Evolutionary conservation across 257 asterid genomes (phyloP).

Genomic region (Asclepias syriaca): DNA sequence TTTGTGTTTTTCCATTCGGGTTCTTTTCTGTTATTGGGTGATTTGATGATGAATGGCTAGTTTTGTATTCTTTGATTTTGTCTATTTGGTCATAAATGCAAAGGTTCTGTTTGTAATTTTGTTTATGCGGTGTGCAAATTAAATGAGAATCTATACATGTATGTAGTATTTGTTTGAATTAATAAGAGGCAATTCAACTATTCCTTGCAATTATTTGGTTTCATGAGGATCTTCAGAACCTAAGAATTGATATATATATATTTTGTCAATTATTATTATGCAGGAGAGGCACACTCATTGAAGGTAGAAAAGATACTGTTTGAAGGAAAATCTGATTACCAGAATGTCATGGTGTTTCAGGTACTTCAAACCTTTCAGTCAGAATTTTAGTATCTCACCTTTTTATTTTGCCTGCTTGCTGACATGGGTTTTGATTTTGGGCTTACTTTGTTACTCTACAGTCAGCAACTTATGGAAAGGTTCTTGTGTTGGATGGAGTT

Average conservation of each 20-base stretch:
- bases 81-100: not conserved
- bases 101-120: not conserved
- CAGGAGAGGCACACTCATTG: constrained; percentile 98
- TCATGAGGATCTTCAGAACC: not conserved
- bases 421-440: constrained; percentile 14
- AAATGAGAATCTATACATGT: not conserved
- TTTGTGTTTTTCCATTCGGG: not conserved
- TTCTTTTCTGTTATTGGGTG: not conserved
- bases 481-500: constrained; percentile 95
- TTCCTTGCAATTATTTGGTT: not conserved
- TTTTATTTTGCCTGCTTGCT: constrained; percentile 1
- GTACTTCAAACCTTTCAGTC: constrained; percentile 26
- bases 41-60: not conserved
- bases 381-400: not conserved
- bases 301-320: constrained; percentile 83
- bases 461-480: constrained; percentile 94
- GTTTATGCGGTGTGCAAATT: not conserved
- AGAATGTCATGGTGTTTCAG: constrained; percentile 91
- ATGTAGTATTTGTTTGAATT: not conserved
- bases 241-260: not conserved
- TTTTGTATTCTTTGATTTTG: not conserved
- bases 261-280: constrained; percentile 11
- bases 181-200: not conserved
- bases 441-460: constrained; percentile 38
- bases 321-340: constrained; percentile 89